phyloP scores from a whole-genome alignment of 202 grass and related monocot species.

The Bolboschoenoplectus hybrid region DNA sequence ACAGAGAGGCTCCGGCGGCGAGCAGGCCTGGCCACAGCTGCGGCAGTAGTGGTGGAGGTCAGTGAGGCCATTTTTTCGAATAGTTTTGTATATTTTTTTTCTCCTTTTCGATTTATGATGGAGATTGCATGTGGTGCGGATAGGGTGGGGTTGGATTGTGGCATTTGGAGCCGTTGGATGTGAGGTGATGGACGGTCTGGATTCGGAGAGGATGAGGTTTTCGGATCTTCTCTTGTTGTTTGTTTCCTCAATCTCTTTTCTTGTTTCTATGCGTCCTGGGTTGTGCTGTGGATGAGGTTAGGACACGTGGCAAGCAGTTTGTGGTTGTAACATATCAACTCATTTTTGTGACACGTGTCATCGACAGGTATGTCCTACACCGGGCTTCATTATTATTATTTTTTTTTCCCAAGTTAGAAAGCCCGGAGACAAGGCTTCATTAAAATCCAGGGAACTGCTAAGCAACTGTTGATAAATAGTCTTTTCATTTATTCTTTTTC shows the following conservation, averaged over 20 bases:
- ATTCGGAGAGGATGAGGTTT: constrained; percentile 71
- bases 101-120: constrained; percentile 17
- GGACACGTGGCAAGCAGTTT: constrained; percentile 24
- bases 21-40: constrained; percentile 34
- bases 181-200: constrained; percentile 11
- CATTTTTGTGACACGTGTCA: neutral
- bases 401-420: too few relatives aligned
- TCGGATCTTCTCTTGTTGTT: constrained; percentile 41
- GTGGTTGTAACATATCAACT: constrained; percentile 10
- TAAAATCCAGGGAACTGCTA: too few relatives aligned
- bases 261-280: neutral
- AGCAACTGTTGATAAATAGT: too few relatives aligned
- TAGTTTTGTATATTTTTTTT: neutral
- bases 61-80: constrained; percentile 69
- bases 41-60: constrained; percentile 48
- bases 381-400: neutral
- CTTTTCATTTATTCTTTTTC: too few relatives aligned
- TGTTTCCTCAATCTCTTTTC: neutral
- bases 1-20: constrained; percentile 38
- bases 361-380: neutral
- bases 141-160: constrained; percentile 65
- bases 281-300: constrained; percentile 22
- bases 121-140: constrained; percentile 43
- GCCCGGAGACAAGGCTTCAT: too few relatives aligned
- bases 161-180: constrained; percentile 44